Conservation (phyloP, 768 basidiomycete species). For the Exsudoporus frostii region DNA sequence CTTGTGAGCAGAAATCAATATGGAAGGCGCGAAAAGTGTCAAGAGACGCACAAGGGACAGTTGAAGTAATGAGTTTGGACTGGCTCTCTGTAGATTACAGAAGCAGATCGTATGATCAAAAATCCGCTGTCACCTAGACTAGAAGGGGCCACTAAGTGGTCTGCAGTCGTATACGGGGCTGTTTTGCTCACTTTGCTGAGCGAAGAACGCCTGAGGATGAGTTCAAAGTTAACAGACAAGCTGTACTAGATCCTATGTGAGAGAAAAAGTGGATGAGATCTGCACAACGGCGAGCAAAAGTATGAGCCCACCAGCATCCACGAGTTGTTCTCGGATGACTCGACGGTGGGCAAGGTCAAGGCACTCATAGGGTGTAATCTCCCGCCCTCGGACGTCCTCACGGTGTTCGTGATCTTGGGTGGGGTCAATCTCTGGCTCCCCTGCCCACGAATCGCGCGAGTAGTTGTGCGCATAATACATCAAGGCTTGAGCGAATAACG, state of each 20-base stretch:
- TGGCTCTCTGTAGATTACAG: constrained; percentile 49
- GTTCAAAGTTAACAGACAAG: constrained; percentile 72
- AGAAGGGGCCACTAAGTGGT: constrained; percentile 6
- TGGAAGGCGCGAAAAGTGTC: neutral
- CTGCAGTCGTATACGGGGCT: neutral
- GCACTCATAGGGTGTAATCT: constrained; percentile 66
- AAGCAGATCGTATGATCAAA: constrained; percentile 64
- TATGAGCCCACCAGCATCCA: constrained; percentile 42
- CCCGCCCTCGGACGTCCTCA: constrained; percentile 65
- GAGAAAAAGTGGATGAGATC: neutral
- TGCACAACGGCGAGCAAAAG: constrained; percentile 15
- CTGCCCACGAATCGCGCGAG: constrained; percentile 71
- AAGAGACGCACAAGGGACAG: constrained; percentile 28
- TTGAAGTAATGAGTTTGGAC: constrained; percentile 34
- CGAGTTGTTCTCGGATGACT: constrained; percentile 63
- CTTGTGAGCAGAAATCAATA: constrained; percentile 14
- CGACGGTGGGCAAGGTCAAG: constrained; percentile 69
- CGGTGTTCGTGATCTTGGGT: constrained; percentile 67
- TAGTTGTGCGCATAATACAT: constrained; percentile 85
- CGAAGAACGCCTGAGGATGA: constrained; percentile 70
- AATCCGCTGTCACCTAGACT: constrained; percentile 83
- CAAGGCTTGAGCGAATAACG: constrained; percentile 85
- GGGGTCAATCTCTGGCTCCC: constrained; percentile 80
- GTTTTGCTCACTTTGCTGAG: constrained; percentile 63
- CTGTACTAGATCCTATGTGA: constrained; percentile 74